Conservation (phyloP, 1,139 yeast genomes). For the Martiniozyma asiatica region DNA sequence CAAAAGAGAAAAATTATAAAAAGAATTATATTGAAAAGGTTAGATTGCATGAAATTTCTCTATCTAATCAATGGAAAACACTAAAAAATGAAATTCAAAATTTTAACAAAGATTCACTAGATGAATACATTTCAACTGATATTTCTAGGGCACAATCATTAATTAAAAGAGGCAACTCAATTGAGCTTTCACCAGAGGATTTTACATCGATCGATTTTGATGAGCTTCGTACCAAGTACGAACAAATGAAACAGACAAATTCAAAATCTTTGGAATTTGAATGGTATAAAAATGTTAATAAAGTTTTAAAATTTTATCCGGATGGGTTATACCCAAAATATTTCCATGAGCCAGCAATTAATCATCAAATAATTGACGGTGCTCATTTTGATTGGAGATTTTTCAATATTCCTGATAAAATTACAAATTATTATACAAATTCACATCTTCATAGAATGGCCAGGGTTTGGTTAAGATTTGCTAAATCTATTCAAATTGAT, state of each 20-base stretch:
- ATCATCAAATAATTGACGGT: constrained; percentile 23
- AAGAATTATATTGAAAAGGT: constrained; percentile 1
- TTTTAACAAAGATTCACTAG: constrained; percentile 3
- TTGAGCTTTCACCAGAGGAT: too few species aligned
- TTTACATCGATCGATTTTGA: too few species aligned
- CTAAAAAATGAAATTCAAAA: constrained; percentile 1
- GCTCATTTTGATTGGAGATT: constrained; percentile 69
- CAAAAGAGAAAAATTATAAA: constrained; percentile 1
- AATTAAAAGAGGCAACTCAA: too few species aligned
- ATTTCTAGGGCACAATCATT: too few species aligned
- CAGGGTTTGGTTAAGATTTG: constrained; percentile 41
- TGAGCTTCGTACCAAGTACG: too few species aligned
- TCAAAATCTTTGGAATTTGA: constrained; percentile 14
- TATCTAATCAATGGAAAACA: neutral
- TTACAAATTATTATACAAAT: constrained; percentile 26
- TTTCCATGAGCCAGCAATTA: constrained; percentile 25
- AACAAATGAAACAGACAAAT: too few species aligned
- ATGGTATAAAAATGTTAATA: constrained; percentile 8
- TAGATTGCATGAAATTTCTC: too few species aligned
- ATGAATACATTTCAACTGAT: too few species aligned
- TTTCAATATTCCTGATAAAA: constrained; percentile 29
- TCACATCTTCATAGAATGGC: constrained; percentile 31
- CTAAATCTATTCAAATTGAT: constrained; percentile 26
- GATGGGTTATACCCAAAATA: constrained; percentile 15
- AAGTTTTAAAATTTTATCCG: constrained; percentile 1